phyloP scores from a whole-genome alignment of 139 green algal genomes.

The Eudorina sp. region DNA sequence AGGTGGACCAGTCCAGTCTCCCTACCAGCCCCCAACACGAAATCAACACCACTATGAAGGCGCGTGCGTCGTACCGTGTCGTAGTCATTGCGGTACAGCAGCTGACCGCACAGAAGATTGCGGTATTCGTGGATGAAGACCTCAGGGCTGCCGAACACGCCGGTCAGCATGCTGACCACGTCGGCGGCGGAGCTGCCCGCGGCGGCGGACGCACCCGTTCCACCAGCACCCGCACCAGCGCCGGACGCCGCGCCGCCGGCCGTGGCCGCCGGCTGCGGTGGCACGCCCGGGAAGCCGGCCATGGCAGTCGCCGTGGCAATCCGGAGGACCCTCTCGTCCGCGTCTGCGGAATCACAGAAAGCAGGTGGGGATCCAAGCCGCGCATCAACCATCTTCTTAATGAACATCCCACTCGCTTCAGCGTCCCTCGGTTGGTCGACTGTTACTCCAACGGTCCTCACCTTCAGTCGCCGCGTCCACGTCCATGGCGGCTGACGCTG shows the following conservation, averaged over 20 bases:
- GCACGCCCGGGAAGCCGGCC: slow-evolving; percentile 9
- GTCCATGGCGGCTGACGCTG: slow-evolving; percentile 19
- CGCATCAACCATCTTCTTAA: no score
- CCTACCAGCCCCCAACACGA: no score
- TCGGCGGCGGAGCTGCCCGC: slow-evolving; percentile 59
- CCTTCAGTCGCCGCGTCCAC: slow-evolving; percentile 1
- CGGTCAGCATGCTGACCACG: slow-evolving; percentile 85
- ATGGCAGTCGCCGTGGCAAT: slow-evolving; percentile 38
- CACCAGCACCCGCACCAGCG: not conserved
- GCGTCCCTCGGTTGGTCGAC: no score
- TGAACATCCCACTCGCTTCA: no score
- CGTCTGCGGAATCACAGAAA: not conserved
- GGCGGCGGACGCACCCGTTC: not conserved
- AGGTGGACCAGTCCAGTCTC: no score
- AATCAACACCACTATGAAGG: no score
- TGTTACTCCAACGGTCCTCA: no score
- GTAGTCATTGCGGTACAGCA: slow-evolving; percentile 71
- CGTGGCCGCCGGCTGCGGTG: not conserved
- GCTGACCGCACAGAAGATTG: slow-evolving; percentile 84
- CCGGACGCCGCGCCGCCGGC: not conserved
- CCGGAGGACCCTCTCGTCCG: slow-evolving; percentile 59
- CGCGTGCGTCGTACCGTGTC: slow-evolving; percentile 40
- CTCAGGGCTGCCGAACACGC: slow-evolving; percentile 89
- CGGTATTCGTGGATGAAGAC: slow-evolving; percentile 95
- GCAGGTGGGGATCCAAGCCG: no score